Base-by-base conservation (phyloP, 1,284 basidiomycete species). In the Coriolopsis trogii region DNA sequence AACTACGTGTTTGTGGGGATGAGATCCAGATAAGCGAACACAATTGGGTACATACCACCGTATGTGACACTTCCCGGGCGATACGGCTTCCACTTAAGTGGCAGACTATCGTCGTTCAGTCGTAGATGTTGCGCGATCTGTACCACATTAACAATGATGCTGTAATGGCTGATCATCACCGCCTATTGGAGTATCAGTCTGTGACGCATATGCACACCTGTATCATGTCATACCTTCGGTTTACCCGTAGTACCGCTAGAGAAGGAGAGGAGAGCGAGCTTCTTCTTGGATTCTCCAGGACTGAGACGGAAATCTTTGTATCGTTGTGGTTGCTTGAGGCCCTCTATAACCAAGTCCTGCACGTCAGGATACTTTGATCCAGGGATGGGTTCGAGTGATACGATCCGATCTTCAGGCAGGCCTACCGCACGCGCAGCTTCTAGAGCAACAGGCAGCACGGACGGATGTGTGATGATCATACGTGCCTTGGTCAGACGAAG, bases 191-290 rank as follows among this genome's bases (percentile, higher is more conserved):
- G 1, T n/a, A 6, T 8, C 2, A 31, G 24, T 8, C 5, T 18
- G 12, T 20, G 21, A 43, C 12, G 31, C 31, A 33, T 33, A 16
- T 16, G 13, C 7, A 13, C 33, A 8, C 9, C n/a, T n/a, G 13
- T n/a, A 34, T 34, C 4, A 18, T 16, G 3, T 16, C 18, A 15
- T 53, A 82, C 86, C 77, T 91, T 91, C 2, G 90, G 87, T 59
- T 79, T 82, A 7, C 88, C 88, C 56, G 89, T 93, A 2, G 91
- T 93, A n/a, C 90, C 90, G 41, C 84, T 88, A 0, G 87, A 90
- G 66, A 92, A 90, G 38, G 77, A 84, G 26, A 90, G 69, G 56
- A 91, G 83, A 0, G 89, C 89, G 5, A 89, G 55, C 49, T 82
- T 81, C 8, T 71, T 80, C 63, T 75, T 80, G 13, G 73, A 80